Conservation (phyloP, 805 yeast species). For the Middelhovenomyces tepae region DNA sequence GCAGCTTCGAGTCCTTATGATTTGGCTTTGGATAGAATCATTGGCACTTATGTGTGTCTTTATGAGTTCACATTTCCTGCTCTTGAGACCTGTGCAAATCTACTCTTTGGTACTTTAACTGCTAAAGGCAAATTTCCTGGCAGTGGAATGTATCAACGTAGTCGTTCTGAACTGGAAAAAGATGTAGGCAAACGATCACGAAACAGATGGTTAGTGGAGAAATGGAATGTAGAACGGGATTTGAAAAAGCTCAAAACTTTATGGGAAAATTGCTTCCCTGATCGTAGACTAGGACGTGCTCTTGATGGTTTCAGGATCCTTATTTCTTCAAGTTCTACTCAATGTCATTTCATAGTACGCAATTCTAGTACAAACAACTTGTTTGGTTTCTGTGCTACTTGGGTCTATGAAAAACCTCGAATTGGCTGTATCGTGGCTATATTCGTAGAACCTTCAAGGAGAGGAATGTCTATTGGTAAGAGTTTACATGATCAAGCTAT, state of each 20-base stretch:
- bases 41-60: slow-evolving; percentile 49
- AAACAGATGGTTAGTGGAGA: slow-evolving; percentile 48
- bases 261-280: slow-evolving; percentile 34
- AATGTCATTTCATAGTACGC: slow-evolving; percentile 44
- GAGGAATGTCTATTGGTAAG: slow-evolving; percentile 48
- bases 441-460: slow-evolving; percentile 44
- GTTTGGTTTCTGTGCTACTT: slow-evolving; percentile 47
- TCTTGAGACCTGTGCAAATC: slow-evolving; percentile 39
- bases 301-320: slow-evolving; percentile 17
- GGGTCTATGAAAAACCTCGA: slow-evolving; percentile 34
- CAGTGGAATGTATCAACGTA: slow-evolving; percentile 26
- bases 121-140: slow-evolving; percentile 53
- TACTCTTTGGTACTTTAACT: slow-evolving; percentile 44
- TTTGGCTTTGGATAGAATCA: slow-evolving; percentile 44
- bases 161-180: slow-evolving; percentile 7
- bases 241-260: slow-evolving; percentile 39
- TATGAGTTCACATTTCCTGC: slow-evolving; percentile 51
- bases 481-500: slow-evolving; percentile 46
- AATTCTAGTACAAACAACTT: slow-evolving; percentile 46
- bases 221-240: slow-evolving; percentile 41
- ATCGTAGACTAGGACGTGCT: slow-evolving; percentile 17
- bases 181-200: slow-evolving; percentile 4
- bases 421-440: slow-evolving; percentile 40
- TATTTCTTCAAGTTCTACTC: slow-evolving; percentile 26
- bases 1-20: slow-evolving; percentile 59